Evolutionary conservation across 2,329 filamentous ascomycete species (phyloP).

Genomic region (Monosporascus sp.): DNA sequence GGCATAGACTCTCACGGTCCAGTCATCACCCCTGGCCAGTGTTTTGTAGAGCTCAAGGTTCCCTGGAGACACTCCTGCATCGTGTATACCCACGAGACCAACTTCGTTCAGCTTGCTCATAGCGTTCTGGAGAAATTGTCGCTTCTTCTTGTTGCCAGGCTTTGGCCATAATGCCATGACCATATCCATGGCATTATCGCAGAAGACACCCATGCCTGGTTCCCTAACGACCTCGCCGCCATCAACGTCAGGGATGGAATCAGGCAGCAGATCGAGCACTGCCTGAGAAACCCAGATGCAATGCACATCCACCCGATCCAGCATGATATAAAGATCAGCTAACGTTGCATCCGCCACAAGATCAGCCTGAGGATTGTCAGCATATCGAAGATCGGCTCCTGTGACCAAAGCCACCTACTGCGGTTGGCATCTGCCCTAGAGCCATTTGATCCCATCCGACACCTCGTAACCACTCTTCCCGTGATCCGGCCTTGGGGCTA

Average conservation of each 20-base stretch:
- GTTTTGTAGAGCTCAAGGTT: conserved; percentile 50
- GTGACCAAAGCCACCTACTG: conserved; percentile 37
- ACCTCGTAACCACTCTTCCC: conserved; percentile 58
- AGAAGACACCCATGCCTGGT: conserved; percentile 64
- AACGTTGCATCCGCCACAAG: conserved; percentile 49
- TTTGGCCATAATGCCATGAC: conserved; percentile 53
- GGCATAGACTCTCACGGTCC: conserved; percentile 60
- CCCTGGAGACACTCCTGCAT: conserved; percentile 56
- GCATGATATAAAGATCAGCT: conserved; percentile 57
- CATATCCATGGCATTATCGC: conserved; percentile 67
- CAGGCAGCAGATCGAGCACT: conserved; percentile 55
- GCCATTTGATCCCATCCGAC: conserved; percentile 67
- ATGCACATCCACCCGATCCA: conserved; percentile 65
- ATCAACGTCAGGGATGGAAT: conserved; percentile 46
- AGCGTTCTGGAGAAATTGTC: conserved; percentile 50
- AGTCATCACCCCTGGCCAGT: conserved; percentile 45
- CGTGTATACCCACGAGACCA: conserved; percentile 64
- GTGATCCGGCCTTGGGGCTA: conserved; percentile 47
- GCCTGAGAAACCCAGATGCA: conserved; percentile 64
- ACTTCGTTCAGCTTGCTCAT: conserved; percentile 58
- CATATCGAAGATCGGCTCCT: conserved; percentile 16
- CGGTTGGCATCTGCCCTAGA: conserved; percentile 60
- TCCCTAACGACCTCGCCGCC: conserved; percentile 59
- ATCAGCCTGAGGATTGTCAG: conserved; percentile 37
- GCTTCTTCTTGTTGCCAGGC: conserved; percentile 47